phyloP scores from a whole-genome alignment of 2,329 filamentous ascomycete genomes.

The Cytospora leucostoma region DNA sequence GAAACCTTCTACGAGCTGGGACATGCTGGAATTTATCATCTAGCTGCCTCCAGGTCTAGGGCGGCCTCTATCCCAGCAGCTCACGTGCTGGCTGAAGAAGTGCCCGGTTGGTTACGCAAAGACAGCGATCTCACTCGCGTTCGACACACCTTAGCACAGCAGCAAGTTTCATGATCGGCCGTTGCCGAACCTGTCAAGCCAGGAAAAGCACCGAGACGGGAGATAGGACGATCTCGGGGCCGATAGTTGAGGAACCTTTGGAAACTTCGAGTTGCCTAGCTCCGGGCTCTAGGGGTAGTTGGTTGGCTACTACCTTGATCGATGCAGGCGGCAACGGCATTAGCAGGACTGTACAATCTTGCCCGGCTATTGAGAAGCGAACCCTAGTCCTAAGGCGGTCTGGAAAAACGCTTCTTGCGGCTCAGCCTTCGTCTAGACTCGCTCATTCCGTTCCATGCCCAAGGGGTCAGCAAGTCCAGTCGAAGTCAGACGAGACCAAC shows the following conservation, averaged over 20 bases:
- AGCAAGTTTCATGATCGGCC: constrained; percentile 33
- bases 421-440: constrained; percentile 16
- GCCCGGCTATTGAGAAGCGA: constrained; percentile 1
- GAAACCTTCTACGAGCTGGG: constrained; percentile 13
- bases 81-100: constrained; percentile 33
- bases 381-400: constrained; percentile 7
- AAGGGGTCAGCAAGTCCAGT: constrained; percentile 8
- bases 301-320: constrained; percentile 12
- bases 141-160: constrained; percentile 25
- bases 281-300: constrained; percentile 17
- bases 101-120: constrained; percentile 28
- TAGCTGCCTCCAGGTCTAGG: constrained; percentile 14
- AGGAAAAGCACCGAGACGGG: constrained; percentile 30
- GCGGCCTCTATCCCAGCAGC: constrained; percentile 21
- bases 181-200: constrained; percentile 34
- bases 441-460: constrained; percentile 15
- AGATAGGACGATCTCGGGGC: constrained; percentile 29
- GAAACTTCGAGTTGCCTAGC: constrained; percentile 16
- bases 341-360: constrained; percentile 2
- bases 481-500: constrained; percentile 19
- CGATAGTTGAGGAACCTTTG: constrained; percentile 32
- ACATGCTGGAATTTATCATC: constrained; percentile 20
- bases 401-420: constrained; percentile 5
- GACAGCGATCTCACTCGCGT: constrained; percentile 26
- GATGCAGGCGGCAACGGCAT: constrained; percentile 15